Conservation (phyloP, 116 monocot genomes). For the Cymodocea nodosa region DNA sequence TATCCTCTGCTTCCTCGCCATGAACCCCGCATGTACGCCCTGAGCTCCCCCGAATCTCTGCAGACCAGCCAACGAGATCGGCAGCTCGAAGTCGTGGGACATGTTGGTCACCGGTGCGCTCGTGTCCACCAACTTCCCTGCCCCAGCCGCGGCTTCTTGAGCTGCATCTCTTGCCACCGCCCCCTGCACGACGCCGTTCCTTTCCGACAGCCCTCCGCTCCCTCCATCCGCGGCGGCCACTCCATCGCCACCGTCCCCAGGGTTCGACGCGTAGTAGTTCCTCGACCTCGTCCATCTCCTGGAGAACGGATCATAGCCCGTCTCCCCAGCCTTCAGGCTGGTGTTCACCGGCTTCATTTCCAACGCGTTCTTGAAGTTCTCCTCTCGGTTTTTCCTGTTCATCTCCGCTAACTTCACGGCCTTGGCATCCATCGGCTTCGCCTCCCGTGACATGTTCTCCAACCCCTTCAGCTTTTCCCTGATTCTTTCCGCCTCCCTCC, state of each 20-base stretch:
- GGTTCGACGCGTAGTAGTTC: conserved; percentile 64
- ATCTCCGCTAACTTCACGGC: conserved; percentile 83
- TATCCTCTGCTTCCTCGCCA: conserved; percentile 88
- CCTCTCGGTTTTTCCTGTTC: conserved; percentile 83
- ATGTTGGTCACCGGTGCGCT: conserved; percentile 65
- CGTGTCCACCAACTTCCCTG: conserved; percentile 89
- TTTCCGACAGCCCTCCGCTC: neutral
- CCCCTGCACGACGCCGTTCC: neutral
- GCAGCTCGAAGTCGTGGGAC: conserved; percentile 74
- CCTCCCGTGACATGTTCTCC: conserved; percentile 30
- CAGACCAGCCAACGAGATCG: conserved; percentile 68
- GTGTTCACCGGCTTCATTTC: conserved; percentile 71
- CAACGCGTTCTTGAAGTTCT: conserved; percentile 91
- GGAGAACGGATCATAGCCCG: conserved; percentile 95
- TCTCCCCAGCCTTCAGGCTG: conserved; percentile 79
- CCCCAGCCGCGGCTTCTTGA: conserved; percentile 73
- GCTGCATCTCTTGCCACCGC: conserved; percentile 58
- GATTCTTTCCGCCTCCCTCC: conserved; percentile 52
- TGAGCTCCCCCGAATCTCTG: conserved; percentile 75
- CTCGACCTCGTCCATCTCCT: conserved; percentile 93
- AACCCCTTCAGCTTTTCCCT: conserved; percentile 43
- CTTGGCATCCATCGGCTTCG: conserved; percentile 44
- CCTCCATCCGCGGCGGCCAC: neutral
- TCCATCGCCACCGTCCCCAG: conserved; percentile 13
- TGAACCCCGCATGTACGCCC: conserved; percentile 39